Evolutionary conservation across 805 yeast species (phyloP).

Genomic region (Teunomyces stri): DNA sequence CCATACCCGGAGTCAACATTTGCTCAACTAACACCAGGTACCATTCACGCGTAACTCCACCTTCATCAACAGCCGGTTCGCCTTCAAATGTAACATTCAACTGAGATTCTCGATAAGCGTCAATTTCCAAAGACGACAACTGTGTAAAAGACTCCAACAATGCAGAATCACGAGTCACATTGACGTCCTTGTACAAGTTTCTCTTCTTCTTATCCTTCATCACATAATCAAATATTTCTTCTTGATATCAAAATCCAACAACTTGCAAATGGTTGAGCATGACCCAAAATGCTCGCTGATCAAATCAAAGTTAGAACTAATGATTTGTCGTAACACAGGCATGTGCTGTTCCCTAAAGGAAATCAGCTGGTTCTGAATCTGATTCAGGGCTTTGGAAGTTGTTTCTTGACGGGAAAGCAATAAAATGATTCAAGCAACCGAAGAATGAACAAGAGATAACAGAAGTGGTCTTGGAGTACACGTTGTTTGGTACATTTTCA

Average conservation of each 20-base stretch:
- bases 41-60: constrained; percentile 99
- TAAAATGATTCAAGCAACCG: constrained; percentile 93
- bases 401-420: constrained; percentile 59
- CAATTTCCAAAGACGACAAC: constrained; percentile 70
- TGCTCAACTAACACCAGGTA: constrained; percentile 89
- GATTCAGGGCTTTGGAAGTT: constrained; percentile 40
- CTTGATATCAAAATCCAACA: constrained; percentile 92
- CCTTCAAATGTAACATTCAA: constrained; percentile 81
- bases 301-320: constrained; percentile 81
- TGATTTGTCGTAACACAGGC: constrained; percentile 85
- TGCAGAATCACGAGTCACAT: constrained; percentile 83
- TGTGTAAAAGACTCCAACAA: constrained; percentile 87
- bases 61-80: constrained; percentile 96
- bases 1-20: constrained; percentile 94
- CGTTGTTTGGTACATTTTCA: not conserved
- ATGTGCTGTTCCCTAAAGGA: constrained; percentile 87
- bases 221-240: constrained; percentile 71
- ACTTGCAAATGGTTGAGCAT: constrained; percentile 83
- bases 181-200: constrained; percentile 50
- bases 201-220: constrained; percentile 26
- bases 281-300: constrained; percentile 95
- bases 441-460: constrained; percentile 48
- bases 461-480: not conserved
- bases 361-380: constrained; percentile 62
- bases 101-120: constrained; percentile 67